These are phyloP conservation scores for Austroboletus niveus DNA, from an alignment of 1,284 basidiomycete genomes.

Conservation along the genomic window DNA sequence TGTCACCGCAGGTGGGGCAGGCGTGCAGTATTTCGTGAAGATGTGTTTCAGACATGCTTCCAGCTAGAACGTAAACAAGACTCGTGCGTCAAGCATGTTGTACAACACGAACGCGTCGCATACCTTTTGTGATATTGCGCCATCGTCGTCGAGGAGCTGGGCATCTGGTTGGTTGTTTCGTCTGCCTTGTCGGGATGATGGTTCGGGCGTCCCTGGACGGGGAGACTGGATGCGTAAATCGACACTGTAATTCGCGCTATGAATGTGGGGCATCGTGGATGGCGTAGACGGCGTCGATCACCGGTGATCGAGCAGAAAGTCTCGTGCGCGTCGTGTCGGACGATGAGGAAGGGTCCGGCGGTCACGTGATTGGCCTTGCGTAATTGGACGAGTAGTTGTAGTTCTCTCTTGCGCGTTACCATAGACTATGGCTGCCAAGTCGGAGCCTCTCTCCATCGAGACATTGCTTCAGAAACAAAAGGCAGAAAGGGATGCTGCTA, in stretches of 20 bases:
- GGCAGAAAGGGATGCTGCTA: constrained; percentile 82
- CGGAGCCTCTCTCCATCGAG: constrained; percentile 81
- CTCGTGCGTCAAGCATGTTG: background rate
- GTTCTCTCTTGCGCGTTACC: background rate
- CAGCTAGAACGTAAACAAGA: constrained; percentile 38
- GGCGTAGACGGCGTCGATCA: constrained; percentile 20
- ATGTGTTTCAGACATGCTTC: constrained; percentile 66
- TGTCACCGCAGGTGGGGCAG: constrained; percentile 32
- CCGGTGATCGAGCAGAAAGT: constrained; percentile 15
- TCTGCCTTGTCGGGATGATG: constrained; percentile 55
- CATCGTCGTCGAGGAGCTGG: constrained; percentile 63
- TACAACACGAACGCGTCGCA: constrained; percentile 7
- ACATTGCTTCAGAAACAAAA: constrained; percentile 83
- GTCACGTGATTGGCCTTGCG: constrained; percentile 18
- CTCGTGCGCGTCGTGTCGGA: constrained; percentile 24
- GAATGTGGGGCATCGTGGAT: constrained; percentile 14
- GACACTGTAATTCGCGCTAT: constrained; percentile 22
- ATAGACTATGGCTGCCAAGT: constrained; percentile 33
- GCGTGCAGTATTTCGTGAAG: constrained; percentile 70
- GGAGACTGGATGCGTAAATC: constrained; percentile 42
- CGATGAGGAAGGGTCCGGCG: constrained; percentile 17
- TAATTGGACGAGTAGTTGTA: constrained; percentile 5
- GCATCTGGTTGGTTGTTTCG: constrained; percentile 42
- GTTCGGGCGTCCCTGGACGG: constrained; percentile 60
- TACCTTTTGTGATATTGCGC: constrained; percentile 62